Evolutionary conservation across 2,329 filamentous ascomycete genomes (phyloP).

Genomic region (Fusarium neocosmosporiellum): DNA sequence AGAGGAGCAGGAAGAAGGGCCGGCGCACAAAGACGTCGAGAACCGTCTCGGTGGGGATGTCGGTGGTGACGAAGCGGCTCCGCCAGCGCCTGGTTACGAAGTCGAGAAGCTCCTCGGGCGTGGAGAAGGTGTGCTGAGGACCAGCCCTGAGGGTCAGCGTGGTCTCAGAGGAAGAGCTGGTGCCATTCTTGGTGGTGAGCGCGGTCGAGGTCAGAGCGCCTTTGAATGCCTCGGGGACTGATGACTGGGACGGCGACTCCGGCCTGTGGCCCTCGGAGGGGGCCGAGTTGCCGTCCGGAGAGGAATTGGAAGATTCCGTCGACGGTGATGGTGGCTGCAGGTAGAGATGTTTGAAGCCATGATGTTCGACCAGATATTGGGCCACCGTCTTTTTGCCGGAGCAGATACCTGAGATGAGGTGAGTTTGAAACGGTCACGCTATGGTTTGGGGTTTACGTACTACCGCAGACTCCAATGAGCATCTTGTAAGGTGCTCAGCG

Average conservation of each 20-base stretch:
- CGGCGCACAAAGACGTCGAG: slow-evolving; percentile 81
- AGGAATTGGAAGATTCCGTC: slow-evolving; percentile 7
- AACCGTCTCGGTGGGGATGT: slow-evolving; percentile 78
- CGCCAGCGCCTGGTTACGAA: slow-evolving; percentile 89
- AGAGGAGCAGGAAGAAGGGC: slow-evolving; percentile 93
- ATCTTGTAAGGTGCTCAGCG: slow-evolving; percentile 56
- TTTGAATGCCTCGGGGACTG: slow-evolving; percentile 32
- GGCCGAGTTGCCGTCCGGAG: slow-evolving; percentile 12
- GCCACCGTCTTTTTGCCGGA: slow-evolving; percentile 92
- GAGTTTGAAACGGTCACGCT: slow-evolving; percentile 12
- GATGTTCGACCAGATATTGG: slow-evolving; percentile 84
- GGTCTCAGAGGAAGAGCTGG: slow-evolving; percentile 40
- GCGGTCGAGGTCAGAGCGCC: slow-evolving; percentile 42
- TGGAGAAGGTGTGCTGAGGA: slow-evolving; percentile 63
- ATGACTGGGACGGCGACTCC: slow-evolving; percentile 17
- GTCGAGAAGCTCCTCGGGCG: slow-evolving; percentile 77
- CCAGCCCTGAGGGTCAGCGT: slow-evolving; percentile 41
- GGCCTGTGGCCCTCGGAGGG: slow-evolving; percentile 18
- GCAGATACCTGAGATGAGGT: slow-evolving; percentile 76
- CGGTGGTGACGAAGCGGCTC: slow-evolving; percentile 85
- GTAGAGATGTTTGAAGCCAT: slow-evolving; percentile 81
- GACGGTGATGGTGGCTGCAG: slow-evolving; percentile 53
- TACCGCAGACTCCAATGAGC: slow-evolving; percentile 82
- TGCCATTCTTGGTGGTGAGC: slow-evolving; percentile 43
- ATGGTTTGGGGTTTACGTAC: slow-evolving; percentile 54